Base-by-base conservation (phyloP, 331 rosid genomes). In the Prunus yedoensis region DNA sequence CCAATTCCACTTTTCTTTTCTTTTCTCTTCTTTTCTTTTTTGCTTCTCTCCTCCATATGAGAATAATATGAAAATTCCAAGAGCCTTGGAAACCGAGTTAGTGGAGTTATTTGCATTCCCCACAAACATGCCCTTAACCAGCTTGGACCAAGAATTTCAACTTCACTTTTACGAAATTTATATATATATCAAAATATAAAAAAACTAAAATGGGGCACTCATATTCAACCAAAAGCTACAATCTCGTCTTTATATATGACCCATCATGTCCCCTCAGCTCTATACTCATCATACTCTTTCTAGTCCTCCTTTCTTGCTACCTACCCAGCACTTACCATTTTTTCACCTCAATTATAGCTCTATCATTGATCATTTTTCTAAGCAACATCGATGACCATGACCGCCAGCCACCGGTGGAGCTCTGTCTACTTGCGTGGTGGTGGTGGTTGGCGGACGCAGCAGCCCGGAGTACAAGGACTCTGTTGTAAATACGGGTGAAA, bases 71-170 rank as follows among this genome's bases (percentile, higher is more conserved):
- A 85, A 87, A 94, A 94, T 75, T 92, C 96, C 97, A 83, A 84
- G 87, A 80, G 92, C 99, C 76, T 95, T 72, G 97, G 93, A 81
- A 92, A 84, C 75, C 94, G 97, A 84, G 99, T 84, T 86, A 90
- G 99, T 95, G 97, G 96, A 89, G 75, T 80, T 83, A 81, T 91
- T 85, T 71, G 77, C 89, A 77, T 82, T 90, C 90, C 97, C 97
- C 98, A 91, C 96, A 91, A 91, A 88, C 96, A 88, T 88, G 96
- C 93, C 96, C 89, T 87, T 74, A 76, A 20, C 72, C 75, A 74
- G 70, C 83, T 87, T 87, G 75, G 84, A 74, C 86, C 90, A 79
- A 82, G 75, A 78, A 79, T 77, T 85, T 88, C 91, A 80, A 88
- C 88, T 75, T 81, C 77, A 54, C 91, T 75, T 75, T 85, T 86